These are phyloP conservation scores for Arctium lappa DNA, from an alignment of 129 eudicot genomes.

Conservation along the genomic window DNA sequence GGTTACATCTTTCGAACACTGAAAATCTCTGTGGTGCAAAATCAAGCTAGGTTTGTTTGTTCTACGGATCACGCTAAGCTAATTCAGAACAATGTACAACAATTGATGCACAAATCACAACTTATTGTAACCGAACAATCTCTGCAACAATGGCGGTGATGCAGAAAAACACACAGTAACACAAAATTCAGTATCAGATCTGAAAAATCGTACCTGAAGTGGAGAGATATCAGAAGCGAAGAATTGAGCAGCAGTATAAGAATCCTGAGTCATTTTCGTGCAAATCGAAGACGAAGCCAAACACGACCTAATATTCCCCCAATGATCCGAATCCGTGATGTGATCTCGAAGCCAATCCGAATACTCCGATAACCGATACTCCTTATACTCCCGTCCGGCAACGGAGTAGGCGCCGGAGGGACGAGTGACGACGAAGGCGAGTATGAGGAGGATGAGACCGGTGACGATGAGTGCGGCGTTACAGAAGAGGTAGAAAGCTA, in stretches of 20 bases:
- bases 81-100: slow-evolving; percentile 9
- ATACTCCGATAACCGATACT: slow-evolving; percentile 52
- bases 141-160: not conserved
- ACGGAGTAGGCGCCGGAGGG: slow-evolving; percentile 54
- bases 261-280: slow-evolving; percentile 52
- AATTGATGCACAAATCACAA: not conserved
- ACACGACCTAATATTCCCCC: slow-evolving; percentile 83
- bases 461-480: slow-evolving; percentile 67
- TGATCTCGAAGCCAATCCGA: slow-evolving; percentile 86
- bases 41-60: not conserved
- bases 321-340: slow-evolving; percentile 47
- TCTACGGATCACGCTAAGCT: not conserved
- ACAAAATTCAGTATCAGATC: not conserved
- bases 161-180: not conserved
- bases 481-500: slow-evolving; percentile 74
- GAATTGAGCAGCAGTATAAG: slow-evolving; percentile 56
- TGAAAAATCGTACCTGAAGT: slow-evolving; percentile 47
- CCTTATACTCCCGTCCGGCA: slow-evolving; percentile 36
- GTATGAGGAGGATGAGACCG: slow-evolving; percentile 56
- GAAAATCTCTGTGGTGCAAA: not conserved
- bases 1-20: no score
- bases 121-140: not conserved
- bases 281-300: slow-evolving; percentile 57
- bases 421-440: slow-evolving; percentile 64
- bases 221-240: slow-evolving; percentile 71